Conservation (phyloP, 176 grass and related monocot genomes). For the Aegilops longissima region DNA sequence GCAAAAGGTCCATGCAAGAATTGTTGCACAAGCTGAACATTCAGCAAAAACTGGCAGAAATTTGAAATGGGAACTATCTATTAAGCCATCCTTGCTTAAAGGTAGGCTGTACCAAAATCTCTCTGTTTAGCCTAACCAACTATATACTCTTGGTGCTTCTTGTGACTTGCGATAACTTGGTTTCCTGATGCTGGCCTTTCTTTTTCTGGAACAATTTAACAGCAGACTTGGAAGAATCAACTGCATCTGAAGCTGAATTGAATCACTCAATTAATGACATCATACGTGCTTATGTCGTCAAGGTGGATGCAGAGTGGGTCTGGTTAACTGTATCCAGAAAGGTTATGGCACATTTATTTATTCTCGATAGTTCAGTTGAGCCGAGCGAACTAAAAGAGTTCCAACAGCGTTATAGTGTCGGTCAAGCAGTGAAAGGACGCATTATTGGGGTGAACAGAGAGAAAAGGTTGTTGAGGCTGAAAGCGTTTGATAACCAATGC, state of each 20-base stretch:
- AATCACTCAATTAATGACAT: slow-evolving; percentile 48
- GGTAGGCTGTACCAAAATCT: slow-evolving; percentile 37
- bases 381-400: slow-evolving; percentile 69
- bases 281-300: slow-evolving; percentile 69
- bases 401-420: slow-evolving; percentile 65
- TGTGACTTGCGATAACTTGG: slow-evolving; percentile 15
- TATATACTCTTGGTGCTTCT: slow-evolving; percentile 25
- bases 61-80: slow-evolving; percentile 75
- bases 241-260: slow-evolving; percentile 27
- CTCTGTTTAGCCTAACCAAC: neutral
- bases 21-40: slow-evolving; percentile 57
- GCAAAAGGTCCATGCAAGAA: slow-evolving; percentile 59
- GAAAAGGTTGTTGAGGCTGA: slow-evolving; percentile 74
- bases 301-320: slow-evolving; percentile 82
- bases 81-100: slow-evolving; percentile 69
- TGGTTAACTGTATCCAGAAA: slow-evolving; percentile 83
- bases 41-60: slow-evolving; percentile 59
- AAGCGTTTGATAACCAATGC: slow-evolving; percentile 40
- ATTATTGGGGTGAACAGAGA: slow-evolving; percentile 67
- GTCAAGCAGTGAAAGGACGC: slow-evolving; percentile 61
- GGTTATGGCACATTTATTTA: slow-evolving; percentile 75
- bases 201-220: slow-evolving; percentile 27
- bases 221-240: slow-evolving; percentile 43
- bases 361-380: slow-evolving; percentile 91
- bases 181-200: slow-evolving; percentile 10